Evolutionary conservation across 257 asterid genomes (phyloP).

Genomic region (Solanum chmielewskii): DNA sequence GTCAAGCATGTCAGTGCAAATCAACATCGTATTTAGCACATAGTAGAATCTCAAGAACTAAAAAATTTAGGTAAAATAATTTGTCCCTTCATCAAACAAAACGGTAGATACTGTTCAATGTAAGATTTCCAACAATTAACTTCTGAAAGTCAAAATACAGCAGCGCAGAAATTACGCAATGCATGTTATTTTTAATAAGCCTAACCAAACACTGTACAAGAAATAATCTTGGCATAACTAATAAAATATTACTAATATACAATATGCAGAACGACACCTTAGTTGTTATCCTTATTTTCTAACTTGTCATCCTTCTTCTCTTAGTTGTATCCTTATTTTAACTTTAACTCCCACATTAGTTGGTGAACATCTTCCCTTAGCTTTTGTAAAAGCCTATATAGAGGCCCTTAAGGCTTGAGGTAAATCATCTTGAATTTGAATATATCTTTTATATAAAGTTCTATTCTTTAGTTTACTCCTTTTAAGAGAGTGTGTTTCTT

Average conservation of each 20-base stretch:
- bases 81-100: neutral
- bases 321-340: neutral
- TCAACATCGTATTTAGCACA: neutral
- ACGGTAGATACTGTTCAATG: neutral
- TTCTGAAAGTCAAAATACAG: neutral
- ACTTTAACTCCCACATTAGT: neutral
- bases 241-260: neutral
- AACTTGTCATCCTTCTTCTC: neutral
- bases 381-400: neutral
- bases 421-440: neutral
- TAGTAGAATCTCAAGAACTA: neutral
- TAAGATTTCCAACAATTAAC: neutral
- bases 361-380: neutral
- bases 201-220: neutral
- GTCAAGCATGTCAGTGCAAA: neutral
- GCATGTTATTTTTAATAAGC: neutral
- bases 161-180: neutral
- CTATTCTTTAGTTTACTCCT: neutral
- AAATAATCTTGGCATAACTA: neutral
- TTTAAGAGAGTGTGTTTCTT: neutral
- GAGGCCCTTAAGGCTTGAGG: neutral
- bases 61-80: neutral
- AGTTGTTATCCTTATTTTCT: neutral
- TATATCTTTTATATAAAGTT: neutral
- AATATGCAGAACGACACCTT: neutral